These are phyloP conservation scores for Friedmanniomyces simplex DNA, from an alignment of 495 filamentous ascomycete genomes.

Conservation along the genomic window DNA sequence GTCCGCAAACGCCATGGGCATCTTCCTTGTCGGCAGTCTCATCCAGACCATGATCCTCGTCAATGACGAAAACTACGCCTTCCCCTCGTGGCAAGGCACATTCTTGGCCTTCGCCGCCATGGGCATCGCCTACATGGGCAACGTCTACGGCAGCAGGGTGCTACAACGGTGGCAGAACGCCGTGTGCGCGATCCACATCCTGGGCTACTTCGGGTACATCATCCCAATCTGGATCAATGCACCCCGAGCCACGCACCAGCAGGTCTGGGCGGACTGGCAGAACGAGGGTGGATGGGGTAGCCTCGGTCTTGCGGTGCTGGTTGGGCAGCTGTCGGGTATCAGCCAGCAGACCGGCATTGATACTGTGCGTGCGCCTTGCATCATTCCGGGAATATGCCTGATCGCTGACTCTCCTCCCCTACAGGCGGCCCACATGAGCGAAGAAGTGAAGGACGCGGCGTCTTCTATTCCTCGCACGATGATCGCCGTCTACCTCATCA, in stretches of 20 bases:
- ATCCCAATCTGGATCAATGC: conserved; percentile 25
- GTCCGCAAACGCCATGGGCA: not conserved
- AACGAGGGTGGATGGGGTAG: conserved; percentile 23
- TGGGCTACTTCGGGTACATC: conserved; percentile 28
- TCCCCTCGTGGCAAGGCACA: conserved; percentile 40
- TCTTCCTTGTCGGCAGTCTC: conserved; percentile 15
- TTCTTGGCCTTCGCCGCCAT: conserved; percentile 38
- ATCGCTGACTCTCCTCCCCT: too few relatives aligned
- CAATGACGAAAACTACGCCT: conserved; percentile 31
- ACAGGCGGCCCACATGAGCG: conserved; percentile 13
- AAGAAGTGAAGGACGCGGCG: conserved; percentile 14
- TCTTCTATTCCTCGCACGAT: conserved; percentile 7
- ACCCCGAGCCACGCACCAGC: conserved; percentile 8
- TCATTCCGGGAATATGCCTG: too few relatives aligned
- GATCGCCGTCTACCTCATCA: conserved; percentile 5
- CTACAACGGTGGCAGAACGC: not conserved
- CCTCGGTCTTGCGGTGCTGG: conserved; percentile 3
- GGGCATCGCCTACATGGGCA: conserved; percentile 15
- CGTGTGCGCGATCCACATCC: conserved; percentile 4
- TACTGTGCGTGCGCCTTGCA: too few relatives aligned
- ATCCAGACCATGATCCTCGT: conserved; percentile 34
- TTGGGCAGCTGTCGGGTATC: conserved; percentile 10
- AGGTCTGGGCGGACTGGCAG: conserved; percentile 23
- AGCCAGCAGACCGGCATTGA: conserved; percentile 25
- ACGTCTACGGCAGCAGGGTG: not conserved